phyloP scores from a whole-genome alignment of 768 basidiomycete species.

The Cubamyces lactineus region DNA sequence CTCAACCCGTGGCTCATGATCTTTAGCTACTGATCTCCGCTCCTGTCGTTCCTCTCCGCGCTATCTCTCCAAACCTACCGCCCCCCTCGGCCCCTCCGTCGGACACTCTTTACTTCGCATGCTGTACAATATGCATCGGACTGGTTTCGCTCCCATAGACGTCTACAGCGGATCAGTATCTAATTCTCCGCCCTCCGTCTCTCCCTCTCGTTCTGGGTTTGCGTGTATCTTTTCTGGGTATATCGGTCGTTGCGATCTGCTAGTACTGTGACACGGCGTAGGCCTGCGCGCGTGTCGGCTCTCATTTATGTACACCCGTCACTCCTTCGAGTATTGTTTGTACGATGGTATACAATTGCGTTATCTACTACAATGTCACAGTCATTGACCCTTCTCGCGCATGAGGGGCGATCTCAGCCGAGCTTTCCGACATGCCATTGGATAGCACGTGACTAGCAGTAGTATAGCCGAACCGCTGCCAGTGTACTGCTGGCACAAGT shows the following conservation, averaged over 20 bases:
- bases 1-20: slow-evolving; percentile 91
- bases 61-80: background rate
- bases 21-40: slow-evolving; percentile 55
- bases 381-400: too few relatives aligned
- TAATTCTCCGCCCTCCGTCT: background rate
- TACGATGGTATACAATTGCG: too few relatives aligned
- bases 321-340: background rate
- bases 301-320: background rate
- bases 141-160: background rate
- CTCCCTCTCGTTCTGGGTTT: background rate
- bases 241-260: background rate
- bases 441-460: too few relatives aligned
- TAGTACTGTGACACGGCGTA: background rate
- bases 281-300: slow-evolving; percentile 9
- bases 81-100: background rate
- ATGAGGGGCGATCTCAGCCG: too few relatives aligned
- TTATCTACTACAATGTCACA: too few relatives aligned
- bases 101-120: background rate
- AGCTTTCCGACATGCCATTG: too few relatives aligned
- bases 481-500: too few relatives aligned
- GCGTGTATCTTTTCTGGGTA: too few relatives aligned
- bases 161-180: background rate
- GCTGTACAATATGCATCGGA: background rate
- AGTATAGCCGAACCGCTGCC: too few relatives aligned
- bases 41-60: background rate